Conservation (phyloP, 306 rosid genomes). For the Malus orientalis region DNA sequence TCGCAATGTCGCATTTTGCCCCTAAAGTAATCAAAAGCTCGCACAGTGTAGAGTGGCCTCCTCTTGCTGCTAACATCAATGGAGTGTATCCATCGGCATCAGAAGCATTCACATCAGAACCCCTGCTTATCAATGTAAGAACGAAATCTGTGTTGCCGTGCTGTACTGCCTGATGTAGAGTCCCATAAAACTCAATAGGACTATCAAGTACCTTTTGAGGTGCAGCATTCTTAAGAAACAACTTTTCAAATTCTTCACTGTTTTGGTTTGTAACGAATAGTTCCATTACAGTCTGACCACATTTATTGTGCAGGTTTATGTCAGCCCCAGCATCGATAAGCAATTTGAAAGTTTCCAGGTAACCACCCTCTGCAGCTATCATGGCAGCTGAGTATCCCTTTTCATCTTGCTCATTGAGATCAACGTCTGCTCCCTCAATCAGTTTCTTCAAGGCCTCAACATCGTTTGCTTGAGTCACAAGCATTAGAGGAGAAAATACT, state of each 20-base stretch:
- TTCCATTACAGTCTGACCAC: slow-evolving; percentile 35
- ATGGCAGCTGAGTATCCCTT: slow-evolving; percentile 56
- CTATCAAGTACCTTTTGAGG: slow-evolving; percentile 6
- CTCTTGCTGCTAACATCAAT: slow-evolving; percentile 61
- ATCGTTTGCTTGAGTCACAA: slow-evolving; percentile 35
- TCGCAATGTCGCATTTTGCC: slow-evolving; percentile 37
- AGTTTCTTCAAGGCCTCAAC: slow-evolving; percentile 40
- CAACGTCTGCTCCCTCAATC: slow-evolving; percentile 11
- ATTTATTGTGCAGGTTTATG: slow-evolving; percentile 31
- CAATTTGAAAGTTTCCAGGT: slow-evolving; percentile 36
- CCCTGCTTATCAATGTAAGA: slow-evolving; percentile 17
- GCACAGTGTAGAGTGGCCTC: slow-evolving; percentile 27
- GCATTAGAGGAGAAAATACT: slow-evolving; percentile 33
- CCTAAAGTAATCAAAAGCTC: slow-evolving; percentile 43
- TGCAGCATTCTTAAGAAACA: slow-evolving; percentile 28
- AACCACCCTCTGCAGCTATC: slow-evolving; percentile 37
- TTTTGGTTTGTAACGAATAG: slow-evolving; percentile 28
- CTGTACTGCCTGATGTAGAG: slow-evolving; percentile 38
- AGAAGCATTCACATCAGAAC: slow-evolving; percentile 32
- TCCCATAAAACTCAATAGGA: slow-evolving; percentile 9
- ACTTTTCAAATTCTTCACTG: slow-evolving; percentile 27
- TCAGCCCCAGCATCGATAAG: slow-evolving; percentile 51
- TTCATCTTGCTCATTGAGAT: slow-evolving; percentile 46
- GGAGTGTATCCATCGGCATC: slow-evolving; percentile 45
- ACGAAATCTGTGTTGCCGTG: slow-evolving; percentile 29